Evolutionary conservation across 441 rosid species (phyloP), one percentile per base, ranked within the genome.

Genomic region (Corymbia citriodora): DNA sequence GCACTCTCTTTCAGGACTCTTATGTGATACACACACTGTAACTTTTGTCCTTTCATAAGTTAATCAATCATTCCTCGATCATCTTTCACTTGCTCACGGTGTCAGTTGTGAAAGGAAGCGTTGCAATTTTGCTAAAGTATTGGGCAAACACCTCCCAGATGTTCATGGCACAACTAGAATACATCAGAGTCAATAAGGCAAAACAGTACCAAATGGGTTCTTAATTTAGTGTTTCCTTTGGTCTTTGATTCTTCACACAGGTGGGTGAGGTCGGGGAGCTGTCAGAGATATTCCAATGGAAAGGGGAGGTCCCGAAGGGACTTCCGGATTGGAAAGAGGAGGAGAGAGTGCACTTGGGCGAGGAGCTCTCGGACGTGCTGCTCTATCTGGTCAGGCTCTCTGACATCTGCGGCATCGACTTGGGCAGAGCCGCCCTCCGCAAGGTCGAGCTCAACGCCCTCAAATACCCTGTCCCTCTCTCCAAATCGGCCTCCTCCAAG

Each of bases 261-360:
- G 99, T 97, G 87, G 99, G 99, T n/a, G 99, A 97, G 93, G 97
- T 97, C 48, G 99, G 99, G 88, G 99, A 97, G 89, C 88, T 97
- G n/a, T 97, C 99, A 19, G 97, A 96, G 96, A 97, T 97, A 95
- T 97, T 97, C 89, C 99, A 97, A 83, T 97, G 99, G 99, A 97
- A 94, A 94, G 99, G 99, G 54, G 99, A 97, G 95, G 99, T 97
- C 3, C 95, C 97, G 27, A 95, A 92, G 91, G 99, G 99, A 53
- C 92, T 96, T 85, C 96, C 98, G 9, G 99, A 92, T 79, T 97
- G 98, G 98, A 92, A 95, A 93, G 98, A 97, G 89, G 98, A 97
- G 54, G 99, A 97, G 90, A 97, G 93, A 89, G 95, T 94, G 29
- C 99, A 97, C 88, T 92, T 97, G 17, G 99, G 99, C 8, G 99